These are phyloP conservation scores for Ophiocordyceps camponoti-floridani DNA, from an alignment of 2,329 filamentous ascomycete genomes.

Conservation along the genomic window DNA sequence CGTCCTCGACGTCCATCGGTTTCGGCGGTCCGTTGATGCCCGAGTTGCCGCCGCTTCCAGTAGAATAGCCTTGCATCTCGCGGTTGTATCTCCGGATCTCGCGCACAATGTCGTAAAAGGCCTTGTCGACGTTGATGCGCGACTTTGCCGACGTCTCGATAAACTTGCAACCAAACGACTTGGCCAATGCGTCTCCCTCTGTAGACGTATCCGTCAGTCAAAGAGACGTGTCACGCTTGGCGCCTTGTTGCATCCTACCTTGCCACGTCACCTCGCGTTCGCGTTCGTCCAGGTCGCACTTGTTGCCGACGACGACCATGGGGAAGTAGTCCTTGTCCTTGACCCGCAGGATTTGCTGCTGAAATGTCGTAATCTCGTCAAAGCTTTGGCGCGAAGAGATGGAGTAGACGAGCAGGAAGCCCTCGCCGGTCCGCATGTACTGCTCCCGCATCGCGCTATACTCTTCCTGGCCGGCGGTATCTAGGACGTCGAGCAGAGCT, in stretches of 20 bases:
- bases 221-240: too few relatives aligned
- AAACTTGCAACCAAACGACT: constrained; percentile 88
- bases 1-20: constrained; percentile 67
- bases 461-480: neutral
- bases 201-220: too few relatives aligned
- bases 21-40: constrained; percentile 42
- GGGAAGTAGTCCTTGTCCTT: constrained; percentile 99
- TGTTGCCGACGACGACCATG: constrained; percentile 97
- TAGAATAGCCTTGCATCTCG: constrained; percentile 81
- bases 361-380: constrained; percentile 96
- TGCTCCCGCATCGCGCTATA: neutral
- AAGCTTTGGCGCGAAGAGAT: constrained; percentile 96
- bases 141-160: constrained; percentile 98
- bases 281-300: constrained; percentile 78
- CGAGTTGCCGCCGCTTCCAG: constrained; percentile 46
- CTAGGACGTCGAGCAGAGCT: constrained; percentile 82
- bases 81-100: constrained; percentile 98
- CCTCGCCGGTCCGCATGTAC: neutral
- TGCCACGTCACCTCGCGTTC: constrained; percentile 84
- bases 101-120: constrained; percentile 95
- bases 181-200: constrained; percentile 83
- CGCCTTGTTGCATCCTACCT: constrained; percentile 56
- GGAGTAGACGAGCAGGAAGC: neutral
- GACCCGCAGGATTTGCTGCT: constrained; percentile 94
- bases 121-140: constrained; percentile 93